These are phyloP conservation scores for Buddleja alternifolia DNA, from an alignment of 257 asterid species.

Conservation along the genomic window DNA sequence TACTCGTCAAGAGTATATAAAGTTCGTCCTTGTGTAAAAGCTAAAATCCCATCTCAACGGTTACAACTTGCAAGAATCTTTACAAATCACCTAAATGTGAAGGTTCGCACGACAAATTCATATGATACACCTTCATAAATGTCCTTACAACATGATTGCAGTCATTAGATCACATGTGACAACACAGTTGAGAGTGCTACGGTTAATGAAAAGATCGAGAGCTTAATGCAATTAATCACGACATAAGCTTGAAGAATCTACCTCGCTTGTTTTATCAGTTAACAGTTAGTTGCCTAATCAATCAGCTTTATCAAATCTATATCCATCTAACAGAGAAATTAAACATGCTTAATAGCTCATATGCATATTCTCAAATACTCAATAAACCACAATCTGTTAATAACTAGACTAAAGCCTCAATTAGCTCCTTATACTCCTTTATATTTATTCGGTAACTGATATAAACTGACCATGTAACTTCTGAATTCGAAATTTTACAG, in stretches of 20 bases:
- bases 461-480: conserved; percentile 37
- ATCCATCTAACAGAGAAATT: background rate
- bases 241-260: too few species aligned
- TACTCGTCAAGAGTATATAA: background rate
- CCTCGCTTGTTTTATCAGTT: too few species aligned
- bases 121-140: background rate
- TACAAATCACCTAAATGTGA: background rate
- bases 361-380: background rate
- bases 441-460: conserved; percentile 39
- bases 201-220: background rate
- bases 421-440: conserved; percentile 20
- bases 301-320: background rate
- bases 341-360: background rate
- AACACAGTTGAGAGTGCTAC: background rate
- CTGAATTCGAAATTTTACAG: conserved; percentile 49
- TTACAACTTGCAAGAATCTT: too few species aligned
- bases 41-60: conserved; percentile 18
- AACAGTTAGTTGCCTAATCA: background rate
- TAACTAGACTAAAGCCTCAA: background rate
- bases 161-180: background rate
- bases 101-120: conserved; percentile 24
- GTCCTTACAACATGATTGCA: conserved; percentile 10
- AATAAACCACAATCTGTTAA: conserved; percentile 10
- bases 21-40: background rate
- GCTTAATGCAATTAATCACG: background rate